Base-by-base conservation (phyloP, 371 early-diverging fungal genomes). In the Blyttiomyces sp. region DNA sequence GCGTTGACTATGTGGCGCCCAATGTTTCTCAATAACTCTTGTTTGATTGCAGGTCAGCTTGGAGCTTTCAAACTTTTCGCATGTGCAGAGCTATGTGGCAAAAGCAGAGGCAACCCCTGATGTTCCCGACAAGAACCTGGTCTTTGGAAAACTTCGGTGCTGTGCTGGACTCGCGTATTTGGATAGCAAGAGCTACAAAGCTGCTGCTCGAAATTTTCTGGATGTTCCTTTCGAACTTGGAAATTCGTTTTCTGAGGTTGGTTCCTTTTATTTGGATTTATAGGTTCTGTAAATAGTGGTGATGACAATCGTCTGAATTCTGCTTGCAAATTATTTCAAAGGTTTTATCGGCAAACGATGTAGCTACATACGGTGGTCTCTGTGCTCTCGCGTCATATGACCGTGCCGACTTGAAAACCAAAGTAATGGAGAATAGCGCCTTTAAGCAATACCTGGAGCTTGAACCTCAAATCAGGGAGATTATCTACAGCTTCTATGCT, bases 351-450 rank as follows among this genome's bases (percentile, higher is more conserved):
- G 75, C 90, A 9, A 88, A 88, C 58, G 94, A 94, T 67, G 75
- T 94, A 44, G 92, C 93, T 13, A 75, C 88, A 2, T 90, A 90
- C 68, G 90, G 89, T 52, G 87, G 84, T 39, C 74, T 92, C 13
- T 88, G 88, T 63, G 91, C 91, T 0, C 66, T 94, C 36, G 88
- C 91, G 5, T 82, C 91, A 2, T 90, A 85, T 61, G 84, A 86
- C 54, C 78, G 94, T 34, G 57, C 74, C 35, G 86, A 91, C 44
- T 71, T 94, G 13, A 85, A 86, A 60, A 64, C 64, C 0, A 69
- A 83, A 57, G 79, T 91, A 7, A 75, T 90, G 35, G 87, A 88
- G 32, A 92, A 88, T 60, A 61, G 77, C 9, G 79, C 83, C 9
- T 89, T 92, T 68, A 88, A 87, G 53, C 81, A 82, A 45, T 92